Percentiles rank a stretch among this genome's conserved stretches.
phyloP scores from a whole-genome alignment of 495 filamentous ascomycete genomes.

The Xylaria acuta region DNA sequence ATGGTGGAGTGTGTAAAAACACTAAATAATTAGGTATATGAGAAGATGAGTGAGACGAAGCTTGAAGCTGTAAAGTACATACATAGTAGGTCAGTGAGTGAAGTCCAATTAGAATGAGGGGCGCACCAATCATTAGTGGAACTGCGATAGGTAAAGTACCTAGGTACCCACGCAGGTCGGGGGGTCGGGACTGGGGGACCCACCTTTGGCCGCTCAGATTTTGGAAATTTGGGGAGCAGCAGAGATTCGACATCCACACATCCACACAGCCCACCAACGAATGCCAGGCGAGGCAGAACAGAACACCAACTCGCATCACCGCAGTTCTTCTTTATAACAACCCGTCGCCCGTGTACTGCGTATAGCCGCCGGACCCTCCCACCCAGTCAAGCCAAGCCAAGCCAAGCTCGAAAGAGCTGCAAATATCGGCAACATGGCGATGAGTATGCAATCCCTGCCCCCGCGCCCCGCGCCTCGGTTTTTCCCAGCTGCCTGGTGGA shows the following conservation, averaged over 20 bases:
- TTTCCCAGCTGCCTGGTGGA: neutral
- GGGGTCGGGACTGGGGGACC: neutral
- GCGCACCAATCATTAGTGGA: conserved; percentile 2
- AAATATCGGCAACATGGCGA: conserved; percentile 48
- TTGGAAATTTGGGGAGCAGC: conserved; percentile 23
- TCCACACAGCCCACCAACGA: conserved; percentile 29
- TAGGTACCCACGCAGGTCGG: neutral
- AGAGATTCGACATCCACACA: conserved; percentile 16
- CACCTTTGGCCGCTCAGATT: conserved; percentile 13
- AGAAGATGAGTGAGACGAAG: neutral
- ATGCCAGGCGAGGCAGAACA: neutral
- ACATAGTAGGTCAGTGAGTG: too few species aligned
- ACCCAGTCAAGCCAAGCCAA: neutral
- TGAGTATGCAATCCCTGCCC: conserved; percentile 43
- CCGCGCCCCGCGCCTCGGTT: conserved; percentile 31
- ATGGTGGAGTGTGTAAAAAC: neutral
- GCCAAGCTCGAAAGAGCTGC: conserved; percentile 39
- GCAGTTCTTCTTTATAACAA: neutral
- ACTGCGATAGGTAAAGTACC: neutral
- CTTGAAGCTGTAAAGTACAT: neutral
- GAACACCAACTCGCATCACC: neutral
- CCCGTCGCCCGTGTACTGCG: neutral
- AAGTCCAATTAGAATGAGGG: neutral
- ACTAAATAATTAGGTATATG: neutral
- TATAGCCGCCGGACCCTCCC: neutral